Percentiles rank a stretch among this genome's conserved stretches.
Conservation (phyloP, 2,329 filamentous ascomycete species). For the Claviceps sorghi region DNA sequence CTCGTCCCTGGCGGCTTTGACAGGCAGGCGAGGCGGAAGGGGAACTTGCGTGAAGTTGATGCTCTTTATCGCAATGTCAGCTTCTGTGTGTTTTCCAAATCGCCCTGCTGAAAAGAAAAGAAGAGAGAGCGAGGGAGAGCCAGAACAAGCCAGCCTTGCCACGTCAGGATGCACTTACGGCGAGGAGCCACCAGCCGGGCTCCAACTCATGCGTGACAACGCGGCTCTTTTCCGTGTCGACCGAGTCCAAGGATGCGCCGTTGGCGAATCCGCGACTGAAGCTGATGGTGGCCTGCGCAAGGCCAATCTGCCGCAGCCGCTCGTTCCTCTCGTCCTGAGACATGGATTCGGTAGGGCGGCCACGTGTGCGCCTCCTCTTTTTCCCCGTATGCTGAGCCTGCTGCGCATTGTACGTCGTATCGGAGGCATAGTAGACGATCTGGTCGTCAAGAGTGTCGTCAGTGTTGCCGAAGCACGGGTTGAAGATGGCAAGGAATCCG, state of each 20-base stretch:
- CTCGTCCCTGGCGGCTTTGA: constrained; percentile 23
- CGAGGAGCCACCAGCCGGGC: constrained; percentile 86
- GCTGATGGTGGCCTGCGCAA: constrained; percentile 91
- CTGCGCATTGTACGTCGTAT: constrained; percentile 18
- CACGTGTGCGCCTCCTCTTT: constrained; percentile 27
- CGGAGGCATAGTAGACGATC: constrained; percentile 83
- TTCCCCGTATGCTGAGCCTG: constrained; percentile 19
- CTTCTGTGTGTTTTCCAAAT: background rate
- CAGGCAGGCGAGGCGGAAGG: constrained; percentile 40
- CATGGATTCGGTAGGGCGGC: constrained; percentile 27
- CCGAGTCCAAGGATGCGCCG: constrained; percentile 60
- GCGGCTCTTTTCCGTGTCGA: constrained; percentile 82
- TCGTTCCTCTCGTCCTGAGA: constrained; percentile 63
- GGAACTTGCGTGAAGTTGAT: constrained; percentile 64
- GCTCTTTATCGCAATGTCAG: constrained; percentile 14
- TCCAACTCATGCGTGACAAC: constrained; percentile 81
- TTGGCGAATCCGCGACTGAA: constrained; percentile 82
- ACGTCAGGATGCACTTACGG: constrained; percentile 50
- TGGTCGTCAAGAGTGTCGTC: constrained; percentile 55
- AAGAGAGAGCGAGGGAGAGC: background rate
- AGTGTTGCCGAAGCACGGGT: constrained; percentile 57
- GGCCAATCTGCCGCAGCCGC: constrained; percentile 77
- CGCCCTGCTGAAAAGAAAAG: background rate
- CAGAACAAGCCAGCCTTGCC: too few relatives aligned
- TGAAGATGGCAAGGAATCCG: constrained; percentile 89